Evolutionary conservation across 202 grass and related monocot genomes (phyloP), one percentile per base, ranked within the genome.

Genomic region (Setaria italica): DNA sequence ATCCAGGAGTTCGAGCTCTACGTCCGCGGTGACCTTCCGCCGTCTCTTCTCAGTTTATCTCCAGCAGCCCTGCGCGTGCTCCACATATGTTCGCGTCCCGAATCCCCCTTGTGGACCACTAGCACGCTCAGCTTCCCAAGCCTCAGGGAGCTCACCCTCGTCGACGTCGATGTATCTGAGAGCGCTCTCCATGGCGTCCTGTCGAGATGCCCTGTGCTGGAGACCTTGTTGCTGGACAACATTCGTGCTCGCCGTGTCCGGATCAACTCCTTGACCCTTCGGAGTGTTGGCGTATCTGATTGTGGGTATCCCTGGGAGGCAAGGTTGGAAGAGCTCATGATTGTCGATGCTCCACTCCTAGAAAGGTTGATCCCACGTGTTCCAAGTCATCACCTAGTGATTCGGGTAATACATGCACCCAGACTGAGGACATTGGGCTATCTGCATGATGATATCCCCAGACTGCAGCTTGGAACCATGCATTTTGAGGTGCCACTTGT

Each of bases 311-410:
- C 0, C 46, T 0, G 0, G 6, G 25, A 16, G 45, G 45, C 11
- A 50, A 51, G 3, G 4, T 7, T 67, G 47, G 7, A 55, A 17
- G 82, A 84, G 30, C 49, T 77, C 12, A 9, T 70, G 15, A 62
- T 86, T 12, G 54, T 32, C 32, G 54, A 80, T 8, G 84, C 67
- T 45, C 76, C 84, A 7, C 37, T 59, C 66, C 55, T 86, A 25
- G 50, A 80, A 63, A 86, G 6, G 49, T 21, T 71, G 0, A 57
- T 62, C 65, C 76, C 53, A 12, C 30, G 12, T 2, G 0, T 5
- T 78, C 29, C 11, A 4, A 45, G 3, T 78, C 1, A 43, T 48
- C 11, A 0, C 1, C 13, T 56, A 6, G 13, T 60, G 53, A 79
- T 85, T 17, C 16, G 17, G 29, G 5, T 85, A 11, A 62, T 71